phyloP scores from a whole-genome alignment of 73 alveolate genomes.

The Paramecium caudatum region DNA sequence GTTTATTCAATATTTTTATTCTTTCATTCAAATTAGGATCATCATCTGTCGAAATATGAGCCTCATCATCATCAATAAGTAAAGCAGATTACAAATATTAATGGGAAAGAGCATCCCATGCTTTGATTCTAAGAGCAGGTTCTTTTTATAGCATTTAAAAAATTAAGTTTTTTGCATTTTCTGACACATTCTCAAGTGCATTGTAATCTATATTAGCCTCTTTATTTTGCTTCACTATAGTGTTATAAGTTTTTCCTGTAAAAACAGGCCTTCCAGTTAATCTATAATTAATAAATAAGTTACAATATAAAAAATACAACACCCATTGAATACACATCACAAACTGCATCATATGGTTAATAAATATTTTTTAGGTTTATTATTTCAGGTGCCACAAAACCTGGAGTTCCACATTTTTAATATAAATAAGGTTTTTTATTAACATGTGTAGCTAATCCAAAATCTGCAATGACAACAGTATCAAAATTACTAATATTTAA shows the following conservation, averaged over 20 bases:
- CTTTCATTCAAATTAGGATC: constrained; percentile 42
- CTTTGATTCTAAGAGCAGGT: constrained; percentile 4
- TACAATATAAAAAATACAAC: constrained; percentile 73
- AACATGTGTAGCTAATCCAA: constrained; percentile 77
- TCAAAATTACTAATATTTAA: not conserved
- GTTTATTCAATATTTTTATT: not conserved
- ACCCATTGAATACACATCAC: constrained; percentile 75
- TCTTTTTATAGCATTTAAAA: constrained; percentile 36
- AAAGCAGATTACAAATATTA: constrained; percentile 16
- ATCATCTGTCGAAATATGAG: constrained; percentile 50
- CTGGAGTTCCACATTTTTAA: constrained; percentile 77
- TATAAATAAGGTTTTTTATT: constrained; percentile 63
- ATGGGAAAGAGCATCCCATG: constrained; percentile 41
- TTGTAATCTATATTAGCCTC: constrained; percentile 79
- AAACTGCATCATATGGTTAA: constrained; percentile 71
- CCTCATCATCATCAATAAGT: constrained; percentile 38
- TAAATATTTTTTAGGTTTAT: constrained; percentile 66
- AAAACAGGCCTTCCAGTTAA: constrained; percentile 90
- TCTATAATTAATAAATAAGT: not conserved
- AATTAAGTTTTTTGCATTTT: not conserved
- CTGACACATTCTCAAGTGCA: not conserved
- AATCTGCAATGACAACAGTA: constrained; percentile 76
- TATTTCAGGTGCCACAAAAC: constrained; percentile 79
- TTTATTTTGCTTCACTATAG: constrained; percentile 82
- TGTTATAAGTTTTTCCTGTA: constrained; percentile 84